Evolutionary conservation across 441 rosid genomes (phyloP).

Genomic region (Populus trichocarpa): DNA sequence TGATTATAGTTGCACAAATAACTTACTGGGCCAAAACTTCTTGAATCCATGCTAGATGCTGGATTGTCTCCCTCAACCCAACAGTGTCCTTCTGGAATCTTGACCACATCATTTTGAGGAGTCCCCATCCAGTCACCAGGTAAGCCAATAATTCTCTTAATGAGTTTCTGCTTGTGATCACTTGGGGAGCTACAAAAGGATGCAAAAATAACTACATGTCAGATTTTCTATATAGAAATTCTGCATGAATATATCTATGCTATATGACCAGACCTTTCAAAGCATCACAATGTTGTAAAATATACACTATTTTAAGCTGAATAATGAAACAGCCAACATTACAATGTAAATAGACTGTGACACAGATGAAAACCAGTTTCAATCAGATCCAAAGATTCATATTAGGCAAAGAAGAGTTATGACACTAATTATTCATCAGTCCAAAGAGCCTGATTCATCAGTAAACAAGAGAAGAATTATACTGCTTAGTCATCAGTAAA

Average conservation of each 20-base stretch:
- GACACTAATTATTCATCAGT: not conserved
- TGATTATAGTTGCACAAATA: not conserved
- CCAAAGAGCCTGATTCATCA: not conserved
- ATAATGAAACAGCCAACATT: not conserved
- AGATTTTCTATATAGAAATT: not conserved
- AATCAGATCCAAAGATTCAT: not conserved
- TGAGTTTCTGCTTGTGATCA: constrained; percentile 57
- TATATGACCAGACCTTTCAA: not conserved
- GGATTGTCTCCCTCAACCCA: constrained; percentile 94
- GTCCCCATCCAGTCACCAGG: constrained; percentile 85
- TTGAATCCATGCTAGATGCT: constrained; percentile 63
- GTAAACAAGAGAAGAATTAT: not conserved
- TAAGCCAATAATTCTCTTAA: constrained; percentile 83
- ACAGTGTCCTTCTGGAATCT: constrained; percentile 80
- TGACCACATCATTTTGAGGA: constrained; percentile 44
- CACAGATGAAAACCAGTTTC: not conserved
- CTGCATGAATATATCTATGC: not conserved
- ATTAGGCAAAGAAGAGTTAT: not conserved
- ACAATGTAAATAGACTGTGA: not conserved
- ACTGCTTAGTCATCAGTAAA: not conserved
- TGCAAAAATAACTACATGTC: not conserved
- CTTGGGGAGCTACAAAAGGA: constrained; percentile 59
- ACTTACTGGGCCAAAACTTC: constrained; percentile 84
- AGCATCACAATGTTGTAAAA: not conserved
- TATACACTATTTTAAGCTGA: not conserved